These are phyloP conservation scores for Phascolomyces articulosus DNA, from an alignment of 371 early-diverging fungal species.

Conservation along the genomic window DNA sequence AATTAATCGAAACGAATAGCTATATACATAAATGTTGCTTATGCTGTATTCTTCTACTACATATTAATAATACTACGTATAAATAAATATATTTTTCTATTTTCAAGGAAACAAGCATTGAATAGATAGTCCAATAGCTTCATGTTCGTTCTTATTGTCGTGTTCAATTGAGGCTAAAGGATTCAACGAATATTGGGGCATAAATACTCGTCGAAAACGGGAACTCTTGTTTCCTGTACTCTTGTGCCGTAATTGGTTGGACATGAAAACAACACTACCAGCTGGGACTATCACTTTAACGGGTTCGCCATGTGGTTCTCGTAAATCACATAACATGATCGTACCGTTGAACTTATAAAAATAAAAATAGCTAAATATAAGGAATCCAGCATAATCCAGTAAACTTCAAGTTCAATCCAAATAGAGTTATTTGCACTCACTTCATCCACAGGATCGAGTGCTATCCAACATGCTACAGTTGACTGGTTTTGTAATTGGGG, in stretches of 20 bases:
- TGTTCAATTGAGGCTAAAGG: constrained; percentile 10
- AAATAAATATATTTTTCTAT: background rate
- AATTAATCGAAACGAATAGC: no score
- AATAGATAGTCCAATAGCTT: constrained; percentile 10
- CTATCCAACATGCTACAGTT: constrained; percentile 61
- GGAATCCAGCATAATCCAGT: no score
- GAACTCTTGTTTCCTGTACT: constrained; percentile 48
- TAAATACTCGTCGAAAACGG: constrained; percentile 51
- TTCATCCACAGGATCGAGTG: constrained; percentile 43
- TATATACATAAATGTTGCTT: no score
- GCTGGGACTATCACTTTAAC: constrained; percentile 28
- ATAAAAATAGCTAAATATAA: constrained; percentile 16
- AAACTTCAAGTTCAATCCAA: no score
- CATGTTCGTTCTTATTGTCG: background rate
- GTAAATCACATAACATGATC: constrained; percentile 26
- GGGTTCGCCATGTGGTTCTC: constrained; percentile 12
- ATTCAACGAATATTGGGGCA: constrained; percentile 57
- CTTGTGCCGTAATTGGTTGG: constrained; percentile 51
- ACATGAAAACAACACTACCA: constrained; percentile 60
- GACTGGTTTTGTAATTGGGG: constrained; percentile 19
- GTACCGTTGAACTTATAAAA: constrained; percentile 31
- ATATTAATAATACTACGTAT: no score
- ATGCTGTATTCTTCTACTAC: no score
- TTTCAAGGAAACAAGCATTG: background rate
- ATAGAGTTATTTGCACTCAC: constrained; percentile 5